Evolutionary conservation across 2,329 filamentous ascomycete species (phyloP).

Genomic region (Pyricularia grisea): DNA sequence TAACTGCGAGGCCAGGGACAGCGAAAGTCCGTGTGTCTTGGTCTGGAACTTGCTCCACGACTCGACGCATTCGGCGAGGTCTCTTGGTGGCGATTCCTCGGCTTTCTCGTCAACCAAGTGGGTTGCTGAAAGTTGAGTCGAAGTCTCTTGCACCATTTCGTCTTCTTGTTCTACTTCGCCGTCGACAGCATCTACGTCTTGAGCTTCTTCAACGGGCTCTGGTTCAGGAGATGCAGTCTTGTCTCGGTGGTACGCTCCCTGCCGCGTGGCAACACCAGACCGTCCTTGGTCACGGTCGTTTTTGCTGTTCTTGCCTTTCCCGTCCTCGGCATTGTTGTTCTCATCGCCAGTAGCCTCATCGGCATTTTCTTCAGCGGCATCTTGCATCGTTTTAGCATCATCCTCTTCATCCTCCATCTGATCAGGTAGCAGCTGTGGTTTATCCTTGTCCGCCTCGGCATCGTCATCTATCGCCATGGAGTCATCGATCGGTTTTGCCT

Average conservation of each 20-base stretch:
- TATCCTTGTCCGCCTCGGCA: slow-evolving; percentile 32
- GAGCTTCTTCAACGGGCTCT: slow-evolving; percentile 18
- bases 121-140: slow-evolving; percentile 60
- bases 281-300: slow-evolving; percentile 42
- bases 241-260: slow-evolving; percentile 48
- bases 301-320: slow-evolving; percentile 27
- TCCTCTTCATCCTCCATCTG: slow-evolving; percentile 28
- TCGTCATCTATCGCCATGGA: slow-evolving; percentile 77
- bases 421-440: slow-evolving; percentile 39
- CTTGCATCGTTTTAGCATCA: slow-evolving; percentile 34
- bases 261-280: slow-evolving; percentile 49
- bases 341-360: slow-evolving; percentile 5
- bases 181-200: slow-evolving; percentile 28
- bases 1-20: slow-evolving; percentile 86
- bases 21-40: slow-evolving; percentile 74
- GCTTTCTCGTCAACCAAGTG: slow-evolving; percentile 46
- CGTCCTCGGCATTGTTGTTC: slow-evolving; percentile 24
- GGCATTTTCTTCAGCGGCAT: slow-evolving; percentile 33
- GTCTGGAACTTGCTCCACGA: slow-evolving; percentile 82
- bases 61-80: slow-evolving; percentile 50
- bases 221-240: slow-evolving; percentile 14
- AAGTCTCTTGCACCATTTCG: slow-evolving; percentile 39
- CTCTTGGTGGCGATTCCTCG: slow-evolving; percentile 30
- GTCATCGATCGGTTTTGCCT: slow-evolving; percentile 74
- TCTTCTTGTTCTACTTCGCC: slow-evolving; percentile 41